Evolutionary conservation across 2,329 filamentous ascomycete genomes (phyloP), one percentile per base, ranked within the genome.

Genomic region (Paecilomyces niveus): DNA sequence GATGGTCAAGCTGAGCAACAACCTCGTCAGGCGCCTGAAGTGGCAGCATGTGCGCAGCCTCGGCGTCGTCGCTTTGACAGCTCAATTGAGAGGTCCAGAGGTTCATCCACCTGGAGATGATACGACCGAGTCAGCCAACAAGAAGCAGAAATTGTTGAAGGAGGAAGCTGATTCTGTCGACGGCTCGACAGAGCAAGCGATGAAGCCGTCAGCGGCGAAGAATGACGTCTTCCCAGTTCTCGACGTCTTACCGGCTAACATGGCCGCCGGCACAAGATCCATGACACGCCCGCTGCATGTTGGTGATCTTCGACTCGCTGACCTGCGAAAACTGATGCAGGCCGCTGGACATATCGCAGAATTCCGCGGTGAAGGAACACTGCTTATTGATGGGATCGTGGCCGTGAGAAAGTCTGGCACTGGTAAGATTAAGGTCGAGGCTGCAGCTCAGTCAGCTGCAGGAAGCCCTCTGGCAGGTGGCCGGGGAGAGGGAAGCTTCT

Each of bases 21-120:
- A 84, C 52, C 84, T 99, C 21, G 89, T 96, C 59, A 90, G 90
- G 74, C 89, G 89, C 65, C 81, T 99, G 60, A 90, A 90, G 69
- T 97, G 94, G 94, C 94, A 97, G 76, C 92, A 90, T 59, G 92
- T 97, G 24, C 87, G 91, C 58, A 92, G 89, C 1, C 80, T 97
- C 7, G 89, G 91, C 45, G 90, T 99, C 58, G 93, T 96, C 15
- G 95, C 93, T n/a, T 82, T 99, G 57, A 95, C 91, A 2, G 94
- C 92, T 9, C 80, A 83, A 51, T 73, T 90, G 21, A 81, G 86
- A 77, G 76, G 81, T 73, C 68, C 81, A 58, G 70, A 76, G 22
- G 55, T 58, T 29, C 29, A 54, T 5, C 8, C 54, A 0, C 66
- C 71, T n/a, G 73, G 78, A 35, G 74, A 76, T 9, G 68, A 74